Base-by-base conservation (phyloP, 2,329 filamentous ascomycete species). In the Nothophoma quercina region DNA sequence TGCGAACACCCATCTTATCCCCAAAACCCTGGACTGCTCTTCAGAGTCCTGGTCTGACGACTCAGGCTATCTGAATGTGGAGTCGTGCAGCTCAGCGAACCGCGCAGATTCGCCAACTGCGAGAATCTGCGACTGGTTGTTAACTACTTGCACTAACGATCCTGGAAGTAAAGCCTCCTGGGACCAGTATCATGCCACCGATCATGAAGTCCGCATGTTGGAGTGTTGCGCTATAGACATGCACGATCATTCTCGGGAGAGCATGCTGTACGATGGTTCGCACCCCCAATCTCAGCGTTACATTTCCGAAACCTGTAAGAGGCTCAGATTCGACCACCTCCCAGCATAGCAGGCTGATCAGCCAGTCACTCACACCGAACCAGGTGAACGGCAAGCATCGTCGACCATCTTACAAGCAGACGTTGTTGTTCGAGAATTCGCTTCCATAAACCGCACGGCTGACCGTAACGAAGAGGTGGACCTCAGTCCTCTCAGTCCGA, bases 1-100 rank as follows among this genome's bases (percentile, higher is more conserved):
- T n/a, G n/a, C n/a, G 18, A 12, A 30, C 35, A n/a, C n/a, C 13
- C 12, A 23, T 21, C 22, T 8, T n/a, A n/a, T n/a, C n/a, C n/a
- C n/a, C n/a, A n/a, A n/a, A n/a, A n/a, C n/a, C n/a, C n/a, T n/a
- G n/a, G n/a, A n/a, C n/a, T n/a, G n/a, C n/a, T 57, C 45, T 9
- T 67, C 63, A 4, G 63, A 53, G 15, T 65, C 65, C 0, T 71
- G 68, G 68, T 69, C 65, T 2, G 64, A 63, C 21, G 65, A 69
- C 29, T 69, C 66, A 0, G 56, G 60, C 18, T 68, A 69, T 22
- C 47, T 71, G 7, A 43, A 56, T 23, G 41, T 43, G 2, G 30
- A 42, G 5, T 48, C 30, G 22, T 35, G 22, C 23, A 40, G 38
- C 5, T 33, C 48, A 13, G 44, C 25, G 29, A 21, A 22, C 32